Base-by-base conservation (phyloP, 371 early-diverging fungal species). In the Mortierella sp. region DNA sequence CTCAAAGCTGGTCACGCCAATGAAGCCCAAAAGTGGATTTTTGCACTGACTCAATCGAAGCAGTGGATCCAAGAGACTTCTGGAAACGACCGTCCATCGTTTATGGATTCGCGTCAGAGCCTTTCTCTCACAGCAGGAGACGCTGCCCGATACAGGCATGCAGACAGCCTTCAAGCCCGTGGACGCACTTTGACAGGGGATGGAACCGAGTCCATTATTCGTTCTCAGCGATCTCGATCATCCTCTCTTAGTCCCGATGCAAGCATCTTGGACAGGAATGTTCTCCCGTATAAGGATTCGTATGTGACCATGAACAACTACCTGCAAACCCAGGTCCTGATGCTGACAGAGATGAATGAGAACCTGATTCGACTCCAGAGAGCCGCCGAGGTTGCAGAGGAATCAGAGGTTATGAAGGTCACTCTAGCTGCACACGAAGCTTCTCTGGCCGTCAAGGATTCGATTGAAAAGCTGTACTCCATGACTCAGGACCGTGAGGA, bases 21-120 rank as follows among this genome's bases (percentile, higher is more conserved):
- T 9, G 90, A 91, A 51, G 93, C 94, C 50, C 90, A 91, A 69
- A 88, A 89, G 60, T 95, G 95, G 94, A 89, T 93, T 18, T 83
- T 88, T 57, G 86, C 90, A 18, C 79, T 94, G 16, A 87, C 88
- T n/a, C 90, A 92, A 68, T 88, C 92, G 48, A 92, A 91, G 75
- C 81, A 89, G 66, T 91, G 86, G 88, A 85, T 81, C 50, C 68
- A 82, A 29, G 82, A 84, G 30, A 50, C 70, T 26, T 70, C 70
- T 19, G 70, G 65, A 25, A 62, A 30, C 58, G 71, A 75, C 53
- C 73, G 67, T 23, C 16, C 59, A 1, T 77, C 82, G 4, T 44
- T 77, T 51, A 52, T 68, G 60, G 82, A 76, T 15, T 56, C 72
- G 23, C 79, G 79, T 12, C 70, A 53, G 15, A 71, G 72, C 50